Base-by-base conservation (phyloP, 1,284 basidiomycete species). In the Farysia itapuensis region DNA sequence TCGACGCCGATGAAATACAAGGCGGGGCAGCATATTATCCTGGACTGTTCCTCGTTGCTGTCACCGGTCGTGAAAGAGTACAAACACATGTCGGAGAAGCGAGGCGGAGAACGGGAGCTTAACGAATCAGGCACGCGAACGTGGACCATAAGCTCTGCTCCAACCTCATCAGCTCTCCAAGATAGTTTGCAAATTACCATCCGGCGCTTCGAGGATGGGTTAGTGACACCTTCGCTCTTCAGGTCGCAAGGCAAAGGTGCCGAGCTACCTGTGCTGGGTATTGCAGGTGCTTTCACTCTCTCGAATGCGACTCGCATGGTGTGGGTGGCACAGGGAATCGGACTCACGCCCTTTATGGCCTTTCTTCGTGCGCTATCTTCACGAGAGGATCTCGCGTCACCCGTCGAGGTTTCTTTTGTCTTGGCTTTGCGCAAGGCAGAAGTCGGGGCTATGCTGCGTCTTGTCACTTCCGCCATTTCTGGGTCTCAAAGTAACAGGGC, bases 21-120 rank as follows among this genome's bases (percentile, higher is more conserved):
- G 5, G 52, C 52, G 6, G 59, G 59, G 3, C 59, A 63, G 35
- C 52, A 63, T 35, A 22, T 57, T 11, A 63, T 63, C 33, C 37
- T 63, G 12, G 59, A 63, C 34, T 56, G 52, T 31, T 23, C 30
- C 23, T 38, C 35, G 18, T 24, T 56, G 8, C 38, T 56, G 18
- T 40, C 44, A 22, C 13, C 43, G 2, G 31, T 43, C 7, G 47
- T 57, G 14, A 52, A 42, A 26, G 38, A 48, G 44, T 63, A 63
- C 36, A 48, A 51, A 14, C 59, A 63, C 39, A 63, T 57, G 59
- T 46, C 52, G 15, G 43, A 51, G 14, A 48, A 49, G n/a, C 18
- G 15, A 11, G 52, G 52, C 4, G 59, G 59, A 6, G 59, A 63
- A 20, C 40, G 46, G 21, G 59, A 63, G 28, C 39, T 63, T 11